Percentiles rank a stretch among this genome's conserved stretches.
These are phyloP conservation scores for Glarea lozoyensis DNA, from an alignment of 495 filamentous ascomycete species.

Conservation along the genomic window DNA sequence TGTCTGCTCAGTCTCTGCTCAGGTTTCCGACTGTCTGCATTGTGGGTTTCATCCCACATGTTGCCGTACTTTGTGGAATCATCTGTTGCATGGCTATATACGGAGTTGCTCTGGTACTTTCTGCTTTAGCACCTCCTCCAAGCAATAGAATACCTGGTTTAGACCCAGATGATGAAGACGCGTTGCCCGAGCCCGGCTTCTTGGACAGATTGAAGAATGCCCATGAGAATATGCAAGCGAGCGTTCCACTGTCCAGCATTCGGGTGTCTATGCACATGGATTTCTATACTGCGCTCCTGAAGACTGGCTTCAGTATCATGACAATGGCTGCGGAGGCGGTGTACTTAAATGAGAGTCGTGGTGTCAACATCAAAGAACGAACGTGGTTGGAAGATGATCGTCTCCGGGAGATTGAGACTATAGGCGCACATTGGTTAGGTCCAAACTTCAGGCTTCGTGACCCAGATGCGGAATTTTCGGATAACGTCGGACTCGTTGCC, in stretches of 20 bases:
- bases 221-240: constrained; percentile 85
- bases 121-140: constrained; percentile 56
- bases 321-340: constrained; percentile 93
- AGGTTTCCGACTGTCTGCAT: constrained; percentile 91
- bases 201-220: constrained; percentile 51
- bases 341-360: constrained; percentile 80
- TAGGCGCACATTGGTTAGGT: constrained; percentile 39
- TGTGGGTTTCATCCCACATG: constrained; percentile 87
- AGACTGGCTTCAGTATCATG: constrained; percentile 75
- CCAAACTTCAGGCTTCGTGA: constrained; percentile 28
- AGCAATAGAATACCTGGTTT: constrained; percentile 14
- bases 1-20: constrained; percentile 41
- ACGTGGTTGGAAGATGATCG: constrained; percentile 93
- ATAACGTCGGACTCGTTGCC: constrained; percentile 43
- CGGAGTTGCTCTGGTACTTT: constrained; percentile 60
- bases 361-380: constrained; percentile 62
- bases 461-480: constrained; percentile 32
- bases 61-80: constrained; percentile 75
- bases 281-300: constrained; percentile 85
- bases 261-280: constrained; percentile 79
- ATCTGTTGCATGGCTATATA: constrained; percentile 67
- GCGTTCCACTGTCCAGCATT: constrained; percentile 70
- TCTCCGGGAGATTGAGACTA: constrained; percentile 51
- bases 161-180: constrained; percentile 22
- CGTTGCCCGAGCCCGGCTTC: constrained; percentile 20